These are phyloP conservation scores for Lachnellula hyalina DNA, from an alignment of 2,329 filamentous ascomycete genomes.

Conservation along the genomic window DNA sequence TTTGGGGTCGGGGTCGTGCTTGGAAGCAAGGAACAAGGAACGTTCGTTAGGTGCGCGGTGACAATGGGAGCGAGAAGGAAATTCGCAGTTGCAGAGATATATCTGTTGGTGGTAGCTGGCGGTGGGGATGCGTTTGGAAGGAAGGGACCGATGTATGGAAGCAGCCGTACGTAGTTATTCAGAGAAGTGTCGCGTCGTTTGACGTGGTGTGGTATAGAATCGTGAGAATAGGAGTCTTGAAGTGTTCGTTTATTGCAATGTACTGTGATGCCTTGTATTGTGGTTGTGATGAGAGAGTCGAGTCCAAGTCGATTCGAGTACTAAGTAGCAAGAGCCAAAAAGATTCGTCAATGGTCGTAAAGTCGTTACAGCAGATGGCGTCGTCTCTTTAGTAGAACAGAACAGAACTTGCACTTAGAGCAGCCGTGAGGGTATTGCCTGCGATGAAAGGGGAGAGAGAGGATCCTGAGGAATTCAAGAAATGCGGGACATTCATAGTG, in stretches of 20 bases:
- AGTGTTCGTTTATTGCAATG: not conserved
- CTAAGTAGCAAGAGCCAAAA: constrained; percentile 14
- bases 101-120: not conserved
- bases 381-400: not conserved
- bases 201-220: not conserved
- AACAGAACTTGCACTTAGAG: constrained; percentile 10
- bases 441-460: constrained; percentile 2
- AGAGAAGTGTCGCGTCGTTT: no score
- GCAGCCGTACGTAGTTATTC: no score
- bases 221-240: not conserved
- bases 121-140: not conserved
- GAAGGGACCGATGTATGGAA: no score
- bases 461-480: not conserved
- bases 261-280: not conserved
- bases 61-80: no score
- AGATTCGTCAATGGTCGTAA: constrained; percentile 32
- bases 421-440: constrained; percentile 17
- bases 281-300: not conserved
- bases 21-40: no score
- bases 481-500: not conserved
- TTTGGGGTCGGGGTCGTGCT: not conserved
- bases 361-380: constrained; percentile 21
- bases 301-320: no score
- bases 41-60: no score
- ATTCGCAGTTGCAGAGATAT: no score